Evolutionary conservation across 1,284 basidiomycete genomes (phyloP).

Genomic region (Gomphus bonarii): DNA sequence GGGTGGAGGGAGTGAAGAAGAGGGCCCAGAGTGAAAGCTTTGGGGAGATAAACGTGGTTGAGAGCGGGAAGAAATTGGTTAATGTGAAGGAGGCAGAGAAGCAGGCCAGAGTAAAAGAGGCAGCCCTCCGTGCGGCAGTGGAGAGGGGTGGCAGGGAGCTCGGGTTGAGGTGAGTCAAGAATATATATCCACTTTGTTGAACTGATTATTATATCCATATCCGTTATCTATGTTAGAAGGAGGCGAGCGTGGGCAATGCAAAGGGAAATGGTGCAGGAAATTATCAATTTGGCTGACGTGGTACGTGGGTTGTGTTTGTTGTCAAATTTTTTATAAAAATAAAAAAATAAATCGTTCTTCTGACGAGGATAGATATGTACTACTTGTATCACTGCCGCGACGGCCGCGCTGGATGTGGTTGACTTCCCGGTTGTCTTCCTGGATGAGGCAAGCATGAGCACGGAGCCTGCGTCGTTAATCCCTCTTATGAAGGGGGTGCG

Average conservation of each 20-base stretch:
- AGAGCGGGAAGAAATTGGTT: no score
- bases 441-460: conserved; percentile 94
- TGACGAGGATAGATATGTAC: conserved; percentile 56
- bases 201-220: no score
- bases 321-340: neutral
- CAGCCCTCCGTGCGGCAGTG: no score
- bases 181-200: no score
- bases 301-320: conserved; percentile 27
- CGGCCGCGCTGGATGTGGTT: conserved; percentile 43
- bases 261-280: conserved; percentile 47
- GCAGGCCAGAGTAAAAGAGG: no score
- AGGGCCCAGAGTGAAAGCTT: neutral
- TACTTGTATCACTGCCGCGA: conserved; percentile 70
- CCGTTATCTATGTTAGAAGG: neutral
- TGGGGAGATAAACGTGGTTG: no score
- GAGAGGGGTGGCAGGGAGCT: no score
- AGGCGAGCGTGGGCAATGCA: conserved; percentile 26
- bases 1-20: conserved; percentile 15
- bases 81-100: neutral
- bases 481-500: conserved; percentile 83
- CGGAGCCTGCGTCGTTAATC: conserved; percentile 80
- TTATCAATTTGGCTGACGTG: conserved; percentile 62
- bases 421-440: conserved; percentile 93
- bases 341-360: neutral
- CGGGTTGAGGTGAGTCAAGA: no score